Evolutionary conservation across 257 asterid species (phyloP).

Genomic region (Pogostemon cablin): DNA sequence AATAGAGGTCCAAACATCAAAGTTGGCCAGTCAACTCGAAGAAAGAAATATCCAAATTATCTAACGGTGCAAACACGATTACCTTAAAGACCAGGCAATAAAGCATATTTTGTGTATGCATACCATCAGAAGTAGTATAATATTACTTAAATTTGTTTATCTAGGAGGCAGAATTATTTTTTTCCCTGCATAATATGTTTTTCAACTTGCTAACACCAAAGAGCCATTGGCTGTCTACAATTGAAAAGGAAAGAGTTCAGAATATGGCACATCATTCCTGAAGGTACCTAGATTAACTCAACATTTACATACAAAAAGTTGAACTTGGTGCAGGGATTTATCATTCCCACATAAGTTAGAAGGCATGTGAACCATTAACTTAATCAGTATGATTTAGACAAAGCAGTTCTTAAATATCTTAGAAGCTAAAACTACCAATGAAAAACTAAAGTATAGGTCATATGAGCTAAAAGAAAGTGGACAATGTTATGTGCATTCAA

Average conservation of each 20-base stretch:
- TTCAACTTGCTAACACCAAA: slow-evolving; percentile 6
- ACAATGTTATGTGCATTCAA: slow-evolving; percentile 20
- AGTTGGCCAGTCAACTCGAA: slow-evolving; percentile 7
- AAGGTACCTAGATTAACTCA: slow-evolving; percentile 6
- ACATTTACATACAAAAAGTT: slow-evolving; percentile 15
- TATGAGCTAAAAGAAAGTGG: slow-evolving; percentile 19
- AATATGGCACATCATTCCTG: slow-evolving; percentile 4
- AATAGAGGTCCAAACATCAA: slow-evolving; percentile 10
- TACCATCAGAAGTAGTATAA: slow-evolving; percentile 27
- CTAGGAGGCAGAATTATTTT: slow-evolving; percentile 9
- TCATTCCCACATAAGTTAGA: slow-evolving; percentile 10
- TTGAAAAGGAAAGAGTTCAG: slow-evolving; percentile 17
- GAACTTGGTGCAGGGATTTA: slow-evolving; percentile 20
- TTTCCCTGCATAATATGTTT: not conserved
- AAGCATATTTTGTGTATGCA: not conserved
- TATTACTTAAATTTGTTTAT: slow-evolving; percentile 3
- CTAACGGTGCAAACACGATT: not conserved
- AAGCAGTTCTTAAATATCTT: slow-evolving; percentile 24
- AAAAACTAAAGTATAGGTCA: not conserved
- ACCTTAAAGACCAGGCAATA: slow-evolving; percentile 12
- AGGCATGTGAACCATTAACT: slow-evolving; percentile 23
- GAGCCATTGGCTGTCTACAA: slow-evolving; percentile 13
- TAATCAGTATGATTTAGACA: slow-evolving; percentile 12
- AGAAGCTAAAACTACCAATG: slow-evolving; percentile 21
- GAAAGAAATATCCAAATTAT: slow-evolving; percentile 21